Evolutionary conservation across 345 rosid species (phyloP).

Genomic region (Eucalyptus polyanthemos): DNA sequence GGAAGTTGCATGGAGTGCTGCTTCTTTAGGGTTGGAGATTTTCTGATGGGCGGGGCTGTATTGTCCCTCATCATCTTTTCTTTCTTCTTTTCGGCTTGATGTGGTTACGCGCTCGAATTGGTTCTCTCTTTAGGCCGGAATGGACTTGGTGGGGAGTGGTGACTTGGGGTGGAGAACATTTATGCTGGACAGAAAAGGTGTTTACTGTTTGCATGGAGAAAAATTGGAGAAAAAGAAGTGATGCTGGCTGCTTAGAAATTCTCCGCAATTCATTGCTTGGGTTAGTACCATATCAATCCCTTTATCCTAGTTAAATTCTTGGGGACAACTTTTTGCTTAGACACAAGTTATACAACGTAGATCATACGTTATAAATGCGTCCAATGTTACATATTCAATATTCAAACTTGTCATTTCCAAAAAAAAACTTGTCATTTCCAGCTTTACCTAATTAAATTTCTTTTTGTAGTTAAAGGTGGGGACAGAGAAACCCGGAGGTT

Average conservation of each 20-base stretch:
- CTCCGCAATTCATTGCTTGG: not conserved
- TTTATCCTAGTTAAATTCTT: not conserved
- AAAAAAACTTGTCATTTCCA: not conserved
- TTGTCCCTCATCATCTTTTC: not conserved
- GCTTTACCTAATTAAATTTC: not conserved
- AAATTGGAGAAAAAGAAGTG: not conserved
- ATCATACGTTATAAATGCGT: not conserved
- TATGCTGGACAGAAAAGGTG: constrained; percentile 8
- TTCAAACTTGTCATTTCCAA: not conserved
- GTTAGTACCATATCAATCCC: not conserved
- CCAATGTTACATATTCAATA: not conserved
- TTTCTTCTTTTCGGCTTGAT: not conserved
- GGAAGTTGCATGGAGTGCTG: not conserved
- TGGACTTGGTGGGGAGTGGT: not conserved
- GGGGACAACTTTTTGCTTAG: not conserved
- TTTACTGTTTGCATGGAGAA: not conserved
- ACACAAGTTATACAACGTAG: not conserved
- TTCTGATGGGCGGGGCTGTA: not conserved
- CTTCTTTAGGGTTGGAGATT: not conserved
- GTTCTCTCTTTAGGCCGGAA: not conserved
- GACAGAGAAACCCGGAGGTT: not conserved
- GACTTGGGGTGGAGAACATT: constrained; percentile 1
- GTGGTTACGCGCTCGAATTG: not conserved
- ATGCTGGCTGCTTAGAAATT: not conserved
- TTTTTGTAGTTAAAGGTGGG: not conserved